phyloP scores from a whole-genome alignment of 2,329 filamentous ascomycete genomes.

The Zasmidium citrigriseum region DNA sequence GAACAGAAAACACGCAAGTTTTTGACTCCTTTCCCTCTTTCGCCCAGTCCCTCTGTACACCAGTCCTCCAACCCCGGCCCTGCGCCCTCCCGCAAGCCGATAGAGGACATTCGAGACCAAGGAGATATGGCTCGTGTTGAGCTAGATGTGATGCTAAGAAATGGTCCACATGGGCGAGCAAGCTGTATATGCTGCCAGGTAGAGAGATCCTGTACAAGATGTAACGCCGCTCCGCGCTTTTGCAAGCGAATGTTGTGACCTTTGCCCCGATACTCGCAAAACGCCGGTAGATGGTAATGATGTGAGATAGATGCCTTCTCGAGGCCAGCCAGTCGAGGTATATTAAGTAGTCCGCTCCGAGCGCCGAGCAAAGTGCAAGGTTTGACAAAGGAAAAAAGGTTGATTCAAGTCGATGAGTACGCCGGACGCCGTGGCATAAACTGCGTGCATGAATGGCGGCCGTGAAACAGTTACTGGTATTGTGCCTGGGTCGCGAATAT shows the following conservation, averaged over 20 bases:
- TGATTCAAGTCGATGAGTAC: background rate
- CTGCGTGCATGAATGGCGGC: conserved; percentile 3
- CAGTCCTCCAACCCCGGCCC: conserved; percentile 1
- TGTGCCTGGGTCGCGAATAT: conserved; percentile 71
- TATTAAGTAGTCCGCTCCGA: background rate
- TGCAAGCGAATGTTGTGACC: conserved; percentile 11
- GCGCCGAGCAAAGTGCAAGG: conserved; percentile 21
- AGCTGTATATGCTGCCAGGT: conserved; percentile 8
- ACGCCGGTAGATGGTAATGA: conserved; percentile 10
- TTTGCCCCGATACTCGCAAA: conserved; percentile 7
- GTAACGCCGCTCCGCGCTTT: conserved; percentile 11
- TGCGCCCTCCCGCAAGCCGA: background rate
- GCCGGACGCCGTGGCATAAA: conserved; percentile 8
- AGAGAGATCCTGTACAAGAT: conserved; percentile 23
- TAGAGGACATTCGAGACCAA: conserved; percentile 3
- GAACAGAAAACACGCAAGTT: conserved; percentile 15
- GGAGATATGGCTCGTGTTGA: conserved; percentile 12
- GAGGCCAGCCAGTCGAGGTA: conserved; percentile 21
- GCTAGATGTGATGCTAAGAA: conserved; percentile 8
- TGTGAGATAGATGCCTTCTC: conserved; percentile 5
- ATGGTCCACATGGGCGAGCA: conserved; percentile 13
- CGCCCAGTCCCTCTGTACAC: conserved; percentile 11
- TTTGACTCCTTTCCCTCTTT: conserved; percentile 10
- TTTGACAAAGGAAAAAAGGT: conserved; percentile 22
- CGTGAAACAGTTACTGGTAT: conserved; percentile 28